Conservation (phyloP, 192 early-diverging fungal genomes). For the Geosiphon pyriformis region DNA sequence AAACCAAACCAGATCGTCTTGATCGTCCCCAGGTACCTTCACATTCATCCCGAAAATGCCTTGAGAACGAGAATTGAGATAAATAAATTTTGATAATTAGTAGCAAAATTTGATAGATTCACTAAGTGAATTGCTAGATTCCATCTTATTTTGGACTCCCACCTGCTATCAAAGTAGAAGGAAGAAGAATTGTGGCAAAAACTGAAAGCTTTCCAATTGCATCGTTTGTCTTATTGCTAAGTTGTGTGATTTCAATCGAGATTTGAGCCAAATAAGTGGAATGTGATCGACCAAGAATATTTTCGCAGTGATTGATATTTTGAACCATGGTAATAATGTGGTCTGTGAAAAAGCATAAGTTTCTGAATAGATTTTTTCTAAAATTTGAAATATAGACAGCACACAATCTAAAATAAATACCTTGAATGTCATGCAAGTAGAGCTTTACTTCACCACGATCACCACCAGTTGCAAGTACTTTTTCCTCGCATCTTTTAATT, state of each 20-base stretch:
- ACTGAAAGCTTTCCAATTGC: conserved; percentile 86
- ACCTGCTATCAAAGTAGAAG: conserved; percentile 85
- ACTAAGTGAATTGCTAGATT: too few relatives aligned
- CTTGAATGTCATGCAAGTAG: conserved; percentile 76
- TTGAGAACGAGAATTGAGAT: too few relatives aligned
- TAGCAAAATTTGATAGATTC: too few relatives aligned
- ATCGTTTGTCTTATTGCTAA: conserved; percentile 79
- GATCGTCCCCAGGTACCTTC: conserved; percentile 41
- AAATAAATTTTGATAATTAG: too few relatives aligned
- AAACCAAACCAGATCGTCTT: neutral
- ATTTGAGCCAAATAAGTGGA: conserved; percentile 73
- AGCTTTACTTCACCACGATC: conserved; percentile 58
- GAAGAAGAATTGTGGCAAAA: conserved; percentile 83
- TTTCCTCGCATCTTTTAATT: conserved; percentile 51
- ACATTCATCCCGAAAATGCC: conserved; percentile 58
- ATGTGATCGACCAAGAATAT: conserved; percentile 63
- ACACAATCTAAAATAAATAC: too few relatives aligned
- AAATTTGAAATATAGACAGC: too few relatives aligned
- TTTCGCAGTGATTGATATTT: conserved; percentile 69
- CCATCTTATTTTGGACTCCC: too few relatives aligned
- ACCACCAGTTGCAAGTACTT: conserved; percentile 27
- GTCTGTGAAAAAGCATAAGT: conserved; percentile 39
- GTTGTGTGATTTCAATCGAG: conserved; percentile 65
- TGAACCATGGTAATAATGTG: conserved; percentile 76
- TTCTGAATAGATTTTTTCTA: too few relatives aligned